Percentiles rank a stretch among this genome's conserved stretches.
phyloP scores from a whole-genome alignment of 371 early-diverging fungal genomes.

The Umbelopsis sp. region DNA sequence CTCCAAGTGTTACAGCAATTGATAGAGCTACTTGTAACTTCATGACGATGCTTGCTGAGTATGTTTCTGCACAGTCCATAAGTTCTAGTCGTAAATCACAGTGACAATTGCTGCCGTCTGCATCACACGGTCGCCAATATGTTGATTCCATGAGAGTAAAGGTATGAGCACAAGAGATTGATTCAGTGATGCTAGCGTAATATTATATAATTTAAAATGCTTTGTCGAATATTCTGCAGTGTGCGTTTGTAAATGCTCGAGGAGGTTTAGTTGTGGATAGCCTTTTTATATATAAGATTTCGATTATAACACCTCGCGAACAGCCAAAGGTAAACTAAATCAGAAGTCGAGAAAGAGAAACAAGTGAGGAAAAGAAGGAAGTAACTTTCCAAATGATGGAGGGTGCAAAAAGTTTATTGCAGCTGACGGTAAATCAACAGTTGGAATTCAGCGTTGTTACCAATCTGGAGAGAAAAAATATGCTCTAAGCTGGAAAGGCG shows the following conservation, averaged over 20 bases:
- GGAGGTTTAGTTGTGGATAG: not conserved
- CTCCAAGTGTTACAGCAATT: constrained; percentile 28
- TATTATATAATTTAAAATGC: constrained; percentile 23
- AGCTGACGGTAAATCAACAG: too few species aligned
- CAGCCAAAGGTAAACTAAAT: not conserved
- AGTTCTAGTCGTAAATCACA: constrained; percentile 38
- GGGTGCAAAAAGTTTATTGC: too few species aligned
- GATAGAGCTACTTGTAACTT: constrained; percentile 32
- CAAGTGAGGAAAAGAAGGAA: not conserved
- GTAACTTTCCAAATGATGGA: not conserved
- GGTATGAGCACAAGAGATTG: not conserved
- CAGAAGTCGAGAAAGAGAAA: not conserved
- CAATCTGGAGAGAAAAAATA: not conserved
- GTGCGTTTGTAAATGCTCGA: not conserved
- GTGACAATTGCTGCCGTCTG: constrained; percentile 27
- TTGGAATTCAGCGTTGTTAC: not conserved
- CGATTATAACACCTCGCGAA: not conserved
- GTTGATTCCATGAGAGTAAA: constrained; percentile 18
- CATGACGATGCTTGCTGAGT: constrained; percentile 24
- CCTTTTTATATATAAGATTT: not conserved
- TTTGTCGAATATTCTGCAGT: not conserved
- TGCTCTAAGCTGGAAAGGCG: not conserved
- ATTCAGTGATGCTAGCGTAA: not conserved
- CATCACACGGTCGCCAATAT: constrained; percentile 40
- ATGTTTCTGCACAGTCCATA: constrained; percentile 28